Conservation (phyloP, 2,329 filamentous ascomycete species). For the Alternaria brassicicola region DNA sequence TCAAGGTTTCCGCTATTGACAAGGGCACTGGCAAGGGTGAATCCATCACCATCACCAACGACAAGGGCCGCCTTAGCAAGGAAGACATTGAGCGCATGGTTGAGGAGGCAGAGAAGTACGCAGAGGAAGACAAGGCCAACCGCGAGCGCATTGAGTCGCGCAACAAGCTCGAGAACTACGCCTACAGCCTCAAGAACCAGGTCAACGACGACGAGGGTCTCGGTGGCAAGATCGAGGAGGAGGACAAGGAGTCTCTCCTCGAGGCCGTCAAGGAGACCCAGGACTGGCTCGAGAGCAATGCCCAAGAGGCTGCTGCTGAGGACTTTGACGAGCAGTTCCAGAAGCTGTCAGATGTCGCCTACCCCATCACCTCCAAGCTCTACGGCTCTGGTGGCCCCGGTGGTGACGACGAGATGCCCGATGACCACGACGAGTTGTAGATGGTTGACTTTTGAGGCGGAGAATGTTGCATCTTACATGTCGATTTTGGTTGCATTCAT, state of each 20-base stretch:
- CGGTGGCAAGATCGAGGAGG: slow-evolving; percentile 96
- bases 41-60: slow-evolving; percentile 98
- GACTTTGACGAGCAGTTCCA: slow-evolving; percentile 99
- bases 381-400: slow-evolving; percentile 73
- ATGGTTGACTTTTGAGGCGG: slow-evolving; percentile 13
- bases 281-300: slow-evolving; percentile 98
- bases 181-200: slow-evolving; percentile 99
- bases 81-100: slow-evolving; percentile 99
- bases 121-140: slow-evolving; percentile 98
- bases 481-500: slow-evolving; percentile 25
- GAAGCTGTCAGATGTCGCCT: slow-evolving; percentile 95
- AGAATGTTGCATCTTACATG: slow-evolving; percentile 26
- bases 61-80: slow-evolving; percentile 94
- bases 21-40: slow-evolving; percentile 98
- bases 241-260: slow-evolving; percentile 95
- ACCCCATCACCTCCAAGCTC: slow-evolving; percentile 98
- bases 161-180: slow-evolving; percentile 98
- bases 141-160: slow-evolving; percentile 95
- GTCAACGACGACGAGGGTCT: slow-evolving; percentile 95
- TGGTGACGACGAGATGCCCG: slow-evolving; percentile 68
- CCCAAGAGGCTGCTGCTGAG: slow-evolving; percentile 80
- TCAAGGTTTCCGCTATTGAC: slow-evolving; percentile 93
- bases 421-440: slow-evolving; percentile 58
- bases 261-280: slow-evolving; percentile 96
- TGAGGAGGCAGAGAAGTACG: slow-evolving; percentile 95